Conservation (phyloP, 1,139 yeast genomes). For the Diutina scorzettiae region DNA sequence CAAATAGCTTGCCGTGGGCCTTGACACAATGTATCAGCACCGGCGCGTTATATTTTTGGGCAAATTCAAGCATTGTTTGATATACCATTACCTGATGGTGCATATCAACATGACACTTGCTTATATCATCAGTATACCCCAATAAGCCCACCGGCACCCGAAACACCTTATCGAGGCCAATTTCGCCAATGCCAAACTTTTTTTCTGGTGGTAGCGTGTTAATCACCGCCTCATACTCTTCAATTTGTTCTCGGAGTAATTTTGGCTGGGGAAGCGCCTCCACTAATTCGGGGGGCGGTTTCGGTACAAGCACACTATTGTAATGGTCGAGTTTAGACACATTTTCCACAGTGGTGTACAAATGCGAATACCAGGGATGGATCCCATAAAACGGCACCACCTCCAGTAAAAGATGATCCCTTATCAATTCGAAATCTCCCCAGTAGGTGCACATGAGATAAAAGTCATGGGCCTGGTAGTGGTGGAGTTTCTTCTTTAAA, state of each 20-base stretch:
- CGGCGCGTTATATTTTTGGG: slow-evolving; percentile 33
- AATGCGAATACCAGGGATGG: slow-evolving; percentile 86
- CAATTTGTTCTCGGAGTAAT: slow-evolving; percentile 26
- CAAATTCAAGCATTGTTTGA: slow-evolving; percentile 38
- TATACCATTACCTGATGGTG: slow-evolving; percentile 55
- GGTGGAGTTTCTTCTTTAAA: neutral
- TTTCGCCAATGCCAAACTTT: slow-evolving; percentile 57
- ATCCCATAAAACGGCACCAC: slow-evolving; percentile 64
- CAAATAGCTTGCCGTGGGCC: slow-evolving; percentile 51
- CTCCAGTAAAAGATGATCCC: neutral
- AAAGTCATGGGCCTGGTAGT: neutral
- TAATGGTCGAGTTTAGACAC: slow-evolving; percentile 41
- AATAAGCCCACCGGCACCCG: slow-evolving; percentile 39
- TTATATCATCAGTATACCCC: slow-evolving; percentile 13
- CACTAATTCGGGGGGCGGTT: slow-evolving; percentile 30
- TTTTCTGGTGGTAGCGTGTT: slow-evolving; percentile 11
- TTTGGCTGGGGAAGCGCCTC: slow-evolving; percentile 52
- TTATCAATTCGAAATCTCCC: neutral
- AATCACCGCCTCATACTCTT: slow-evolving; percentile 11
- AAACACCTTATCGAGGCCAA: slow-evolving; percentile 75
- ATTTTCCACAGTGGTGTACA: slow-evolving; percentile 25
- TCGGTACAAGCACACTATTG: slow-evolving; percentile 31
- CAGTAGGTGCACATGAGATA: slow-evolving; percentile 2
- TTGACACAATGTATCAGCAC: slow-evolving; percentile 81
- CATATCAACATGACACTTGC: slow-evolving; percentile 40